Conservation (phyloP, 164 flowering plant genomes). For the Saururus chinensis region DNA sequence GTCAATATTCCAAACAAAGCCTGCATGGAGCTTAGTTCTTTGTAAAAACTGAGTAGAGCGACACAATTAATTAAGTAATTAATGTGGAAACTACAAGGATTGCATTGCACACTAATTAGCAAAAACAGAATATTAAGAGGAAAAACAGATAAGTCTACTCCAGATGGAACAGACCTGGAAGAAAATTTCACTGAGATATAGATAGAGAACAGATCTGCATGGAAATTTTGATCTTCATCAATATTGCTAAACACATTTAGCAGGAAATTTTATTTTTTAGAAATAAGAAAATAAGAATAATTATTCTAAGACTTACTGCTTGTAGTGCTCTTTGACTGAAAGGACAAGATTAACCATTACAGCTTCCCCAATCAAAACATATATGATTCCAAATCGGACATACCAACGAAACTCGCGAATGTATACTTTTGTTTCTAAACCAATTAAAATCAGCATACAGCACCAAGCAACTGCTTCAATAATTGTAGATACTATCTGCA, state of each 20-base stretch:
- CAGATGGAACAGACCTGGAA: constrained; percentile 51
- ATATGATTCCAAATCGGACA: constrained; percentile 75
- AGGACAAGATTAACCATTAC: constrained; percentile 72
- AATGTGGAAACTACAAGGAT: too few relatives aligned
- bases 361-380: constrained; percentile 69
- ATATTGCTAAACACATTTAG: too few relatives aligned
- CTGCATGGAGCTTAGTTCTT: constrained; percentile 24
- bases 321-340: constrained; percentile 39
- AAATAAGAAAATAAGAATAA: background rate
- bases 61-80: too few relatives aligned
- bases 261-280: background rate
- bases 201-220: constrained; percentile 62
- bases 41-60: background rate
- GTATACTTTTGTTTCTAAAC: constrained; percentile 68
- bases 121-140: background rate
- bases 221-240: background rate
- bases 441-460: constrained; percentile 58
- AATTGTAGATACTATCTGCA: constrained; percentile 49
- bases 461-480: constrained; percentile 81
- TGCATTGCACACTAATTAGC: background rate
- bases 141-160: background rate
- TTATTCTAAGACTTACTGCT: constrained; percentile 31
- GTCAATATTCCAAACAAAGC: constrained; percentile 63
- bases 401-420: constrained; percentile 82
- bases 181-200: constrained; percentile 61